Evolutionary conservation across 306 rosid species (phyloP).

Genomic region (Fragaria nilgerrensis): DNA sequence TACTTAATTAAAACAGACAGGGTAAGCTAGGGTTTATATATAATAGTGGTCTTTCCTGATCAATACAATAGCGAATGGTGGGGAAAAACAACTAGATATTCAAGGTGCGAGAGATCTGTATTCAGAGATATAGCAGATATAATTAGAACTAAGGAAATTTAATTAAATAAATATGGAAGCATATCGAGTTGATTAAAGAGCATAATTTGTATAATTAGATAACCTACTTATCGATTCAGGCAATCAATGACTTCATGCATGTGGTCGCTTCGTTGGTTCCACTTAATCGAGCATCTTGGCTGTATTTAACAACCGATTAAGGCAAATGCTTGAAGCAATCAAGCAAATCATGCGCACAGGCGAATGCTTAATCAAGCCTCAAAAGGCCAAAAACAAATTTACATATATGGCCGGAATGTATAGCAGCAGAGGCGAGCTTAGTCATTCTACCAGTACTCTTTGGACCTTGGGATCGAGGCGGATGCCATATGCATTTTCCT

Average conservation of each 20-base stretch:
- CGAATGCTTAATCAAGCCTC: not conserved
- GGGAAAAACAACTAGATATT: not conserved
- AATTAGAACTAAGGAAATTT: not conserved
- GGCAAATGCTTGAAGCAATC: not conserved
- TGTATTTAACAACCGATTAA: not conserved
- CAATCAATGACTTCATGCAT: not conserved
- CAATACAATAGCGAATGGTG: not conserved
- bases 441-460: too few species aligned
- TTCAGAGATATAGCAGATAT: not conserved
- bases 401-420: too few species aligned
- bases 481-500: too few species aligned
- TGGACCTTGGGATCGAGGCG: too few species aligned
- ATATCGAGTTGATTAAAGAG: not conserved
- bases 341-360: not conserved
- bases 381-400: too few species aligned
- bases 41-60: not conserved
- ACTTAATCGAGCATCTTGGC: not conserved
- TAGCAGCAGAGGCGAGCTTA: too few species aligned
- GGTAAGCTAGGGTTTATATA: not conserved
- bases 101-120: not conserved
- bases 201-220: too few species aligned
- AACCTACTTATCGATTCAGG: not conserved
- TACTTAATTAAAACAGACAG: not conserved
- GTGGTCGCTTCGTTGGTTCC: not conserved
- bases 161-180: not conserved